Evolutionary conservation across 1,284 basidiomycete genomes (phyloP).

Genomic region (Sporisorium iseilematis-ciliati): DNA sequence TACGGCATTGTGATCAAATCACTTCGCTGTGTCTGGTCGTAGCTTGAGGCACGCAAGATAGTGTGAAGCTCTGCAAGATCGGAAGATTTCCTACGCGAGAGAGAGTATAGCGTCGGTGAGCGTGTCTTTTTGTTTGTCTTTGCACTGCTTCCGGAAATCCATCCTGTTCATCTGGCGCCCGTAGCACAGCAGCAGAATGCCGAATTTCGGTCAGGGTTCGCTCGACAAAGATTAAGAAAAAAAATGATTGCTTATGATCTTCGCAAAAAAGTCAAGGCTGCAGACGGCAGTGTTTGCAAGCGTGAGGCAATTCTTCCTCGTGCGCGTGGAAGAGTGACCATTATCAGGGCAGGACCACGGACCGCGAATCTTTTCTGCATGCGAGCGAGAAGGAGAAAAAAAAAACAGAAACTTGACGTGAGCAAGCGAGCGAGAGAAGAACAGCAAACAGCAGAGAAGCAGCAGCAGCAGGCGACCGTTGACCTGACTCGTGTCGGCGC

Average conservation of each 20-base stretch:
- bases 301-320: background rate
- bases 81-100: slow-evolving; percentile 1
- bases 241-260: slow-evolving; percentile 10
- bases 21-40: too few species aligned
- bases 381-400: background rate
- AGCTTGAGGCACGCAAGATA: too few species aligned
- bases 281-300: background rate
- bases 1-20: background rate
- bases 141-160: slow-evolving; percentile 4
- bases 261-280: slow-evolving; percentile 6
- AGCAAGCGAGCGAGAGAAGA: background rate
- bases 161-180: slow-evolving; percentile 13
- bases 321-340: slow-evolving; percentile 3
- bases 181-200: slow-evolving; percentile 27
- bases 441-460: background rate
- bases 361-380: slow-evolving; percentile 5
- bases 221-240: slow-evolving; percentile 6
- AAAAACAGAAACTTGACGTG: slow-evolving; percentile 4
- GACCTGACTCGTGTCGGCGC: background rate
- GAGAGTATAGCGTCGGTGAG: too few species aligned
- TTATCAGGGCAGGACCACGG: background rate
- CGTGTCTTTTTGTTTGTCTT: background rate
- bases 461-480: background rate
- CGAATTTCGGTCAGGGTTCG: slow-evolving; percentile 39
- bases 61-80: slow-evolving; percentile 7